Evolutionary conservation across 805 yeast genomes (phyloP).

Genomic region (Wickerhamiella cacticola): DNA sequence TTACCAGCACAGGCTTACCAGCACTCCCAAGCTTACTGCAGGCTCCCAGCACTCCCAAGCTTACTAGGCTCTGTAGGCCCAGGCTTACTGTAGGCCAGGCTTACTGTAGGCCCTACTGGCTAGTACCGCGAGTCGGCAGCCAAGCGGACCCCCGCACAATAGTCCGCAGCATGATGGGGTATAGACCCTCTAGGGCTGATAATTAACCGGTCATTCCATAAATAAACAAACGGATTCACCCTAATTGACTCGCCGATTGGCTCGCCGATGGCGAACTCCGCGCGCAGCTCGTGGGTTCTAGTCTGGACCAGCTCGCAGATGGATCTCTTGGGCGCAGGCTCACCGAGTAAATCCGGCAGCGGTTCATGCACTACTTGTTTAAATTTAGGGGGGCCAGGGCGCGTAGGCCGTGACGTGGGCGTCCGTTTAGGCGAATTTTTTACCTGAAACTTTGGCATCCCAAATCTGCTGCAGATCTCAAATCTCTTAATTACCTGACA

Average conservation of each 20-base stretch:
- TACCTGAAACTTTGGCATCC: background rate
- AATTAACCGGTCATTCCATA: background rate
- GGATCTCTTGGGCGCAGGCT: background rate
- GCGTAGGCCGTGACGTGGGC: background rate
- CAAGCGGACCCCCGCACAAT: background rate
- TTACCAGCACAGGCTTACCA: no score
- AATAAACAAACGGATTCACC: background rate
- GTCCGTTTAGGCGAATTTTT: slow-evolving; percentile 1
- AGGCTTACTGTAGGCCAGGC: no score
- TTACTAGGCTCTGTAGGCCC: no score
- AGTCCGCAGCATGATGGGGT: background rate
- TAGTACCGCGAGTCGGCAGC: background rate
- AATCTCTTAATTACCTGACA: no score
- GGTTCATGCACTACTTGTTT: background rate
- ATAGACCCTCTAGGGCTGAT: slow-evolving; percentile 1
- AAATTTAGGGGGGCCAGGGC: background rate
- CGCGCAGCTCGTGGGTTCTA: background rate
- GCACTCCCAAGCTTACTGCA: no score
- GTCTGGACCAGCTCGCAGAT: slow-evolving; percentile 2
- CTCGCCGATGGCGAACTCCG: background rate
- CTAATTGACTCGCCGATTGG: background rate
- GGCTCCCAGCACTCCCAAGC: no score
- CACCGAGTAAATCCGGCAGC: background rate
- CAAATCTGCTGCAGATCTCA: no score
- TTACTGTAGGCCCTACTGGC: no score